These are phyloP conservation scores for Vitis cinerea DNA, from an alignment of 164 flowering plant genomes.

Conservation along the genomic window DNA sequence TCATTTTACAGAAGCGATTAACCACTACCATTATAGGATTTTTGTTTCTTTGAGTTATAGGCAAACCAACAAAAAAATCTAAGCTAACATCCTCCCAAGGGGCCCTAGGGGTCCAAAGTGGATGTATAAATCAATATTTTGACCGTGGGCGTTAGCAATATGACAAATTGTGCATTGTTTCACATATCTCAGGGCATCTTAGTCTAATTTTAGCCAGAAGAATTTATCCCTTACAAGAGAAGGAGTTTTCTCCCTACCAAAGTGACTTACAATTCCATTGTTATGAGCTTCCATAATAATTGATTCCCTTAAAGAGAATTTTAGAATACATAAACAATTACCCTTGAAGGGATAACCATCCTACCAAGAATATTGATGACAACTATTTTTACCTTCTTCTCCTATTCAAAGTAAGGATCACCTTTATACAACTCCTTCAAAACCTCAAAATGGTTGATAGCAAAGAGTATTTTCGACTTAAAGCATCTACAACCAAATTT, in stretches of 20 bases:
- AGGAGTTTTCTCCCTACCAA: conserved; percentile 6
- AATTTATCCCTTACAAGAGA: too few species aligned
- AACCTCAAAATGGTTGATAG: background rate
- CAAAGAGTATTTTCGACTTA: background rate
- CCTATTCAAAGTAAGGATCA: background rate
- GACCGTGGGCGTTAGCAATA: too few species aligned
- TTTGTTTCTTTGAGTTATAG: too few species aligned
- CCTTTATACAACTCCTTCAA: conserved; percentile 2
- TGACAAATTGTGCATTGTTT: too few species aligned
- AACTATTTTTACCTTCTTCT: background rate
- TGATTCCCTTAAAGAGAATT: background rate
- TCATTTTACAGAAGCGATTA: too few species aligned
- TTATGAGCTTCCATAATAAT: conserved; percentile 5
- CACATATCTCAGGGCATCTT: too few species aligned
- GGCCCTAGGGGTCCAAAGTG: too few species aligned
- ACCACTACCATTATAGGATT: too few species aligned
- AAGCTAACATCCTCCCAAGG: too few species aligned
- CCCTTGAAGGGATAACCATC: conserved; percentile 5
- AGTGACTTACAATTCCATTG: conserved; percentile 9
- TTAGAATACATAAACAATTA: background rate
- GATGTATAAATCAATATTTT: too few species aligned
- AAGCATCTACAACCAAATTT: conserved; percentile 2
- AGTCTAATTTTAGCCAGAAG: too few species aligned
- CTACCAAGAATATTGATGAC: background rate
- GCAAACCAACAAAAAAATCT: too few species aligned